Base-by-base conservation (phyloP, 75 land plant genomes). In the Pinus tabuliformis region DNA sequence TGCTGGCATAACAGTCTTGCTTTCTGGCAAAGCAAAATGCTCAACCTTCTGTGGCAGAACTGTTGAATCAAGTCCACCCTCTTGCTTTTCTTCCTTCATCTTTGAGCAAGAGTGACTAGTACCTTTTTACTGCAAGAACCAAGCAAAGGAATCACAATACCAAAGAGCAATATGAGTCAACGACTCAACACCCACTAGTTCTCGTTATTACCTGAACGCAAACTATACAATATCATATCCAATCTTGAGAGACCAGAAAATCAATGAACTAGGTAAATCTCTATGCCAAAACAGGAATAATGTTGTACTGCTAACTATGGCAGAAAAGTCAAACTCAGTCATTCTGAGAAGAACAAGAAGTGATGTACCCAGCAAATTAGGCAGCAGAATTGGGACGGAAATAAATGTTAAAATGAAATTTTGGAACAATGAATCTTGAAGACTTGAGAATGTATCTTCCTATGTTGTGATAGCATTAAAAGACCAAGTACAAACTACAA, bases 21-120 rank as follows among this genome's bases (percentile, higher is more conserved):
- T 68, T 4, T 12, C 72, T 68, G 54, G 45, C n/a, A 68, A 42
- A 42, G 72, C 22, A 68, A 39, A 21, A 42, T 8, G 24, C 22
- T 68, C 49, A 3, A 52, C 72, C 49, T 42, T 68, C 21, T 42
- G 52, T 68, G 36, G 11, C 24, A 68, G 24, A 42, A 68, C 11
- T 68, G 12, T 68, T n/a, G 54, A 39, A 68, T 68, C 52, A 42
- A 42, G 24, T 2, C 54, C 49, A 39, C 11, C 18, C 72, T 39
- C 72, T 68, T 68, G 52, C 24, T 42, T 42, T 68, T 68, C 72
- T 42, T 68, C 72, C 42, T 68, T 68, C 72, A 68, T 68, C 72
- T 42, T 68, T 68, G 72, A 68, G 11, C 11, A 42, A 39, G 21
- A 66, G 52, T 39, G 39, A 21, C n/a, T 68, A 17, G 54, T 9